Base-by-base conservation (phyloP, 202 grass and related monocot species). In the Saccharum hybrid region DNA sequence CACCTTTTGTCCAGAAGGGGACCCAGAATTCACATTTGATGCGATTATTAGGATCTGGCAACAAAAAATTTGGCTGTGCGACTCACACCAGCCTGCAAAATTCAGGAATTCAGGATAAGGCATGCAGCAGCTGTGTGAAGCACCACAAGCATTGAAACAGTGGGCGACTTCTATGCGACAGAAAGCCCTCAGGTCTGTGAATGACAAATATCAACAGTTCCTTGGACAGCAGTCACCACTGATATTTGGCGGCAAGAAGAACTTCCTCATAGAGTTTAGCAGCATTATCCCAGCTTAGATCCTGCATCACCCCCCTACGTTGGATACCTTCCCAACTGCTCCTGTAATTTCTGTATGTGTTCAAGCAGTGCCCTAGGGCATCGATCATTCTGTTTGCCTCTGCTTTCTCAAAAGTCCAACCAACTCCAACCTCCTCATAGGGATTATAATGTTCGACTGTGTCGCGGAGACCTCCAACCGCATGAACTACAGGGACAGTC, bases 241-340 rank as follows among this genome's bases (percentile, higher is more conserved):
- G 94, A 74, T 87, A 94, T 78, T 94, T 97, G 40, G 94, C 90
- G 4, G 89, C 78, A 81, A 94, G 60, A 71, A 97, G 69, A 66
- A 90, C 89, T 48, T 97, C 94, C 83, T 97, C 91, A 11, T 94
- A 97, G 23, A 52, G 80, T 73, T 94, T 84, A 74, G 94, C 90
- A 88, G 90, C 94, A 85, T 86, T 86, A 31, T 92, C 94, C 94
- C 94, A 97, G 81, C 91, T 94, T 68, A 97, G 83, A 81, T 97
- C 94, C 74, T 92, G 94, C 85, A 85, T 78, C 94, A 94, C 94
- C 19, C 90, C 94, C 87, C 94, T 90, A 66, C 60, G 71, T 75
- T 85, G 89, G 74, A 97, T 85, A 45, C 91, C 94, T 73, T 92
- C 91, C 94, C 94, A 97, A 70, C 94, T 94, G 68, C 59, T 80